Evolutionary conservation across 176 grass and related monocot genomes (phyloP), one percentile per base, ranked within the genome.

Genomic region (Rhynchospora pubera): DNA sequence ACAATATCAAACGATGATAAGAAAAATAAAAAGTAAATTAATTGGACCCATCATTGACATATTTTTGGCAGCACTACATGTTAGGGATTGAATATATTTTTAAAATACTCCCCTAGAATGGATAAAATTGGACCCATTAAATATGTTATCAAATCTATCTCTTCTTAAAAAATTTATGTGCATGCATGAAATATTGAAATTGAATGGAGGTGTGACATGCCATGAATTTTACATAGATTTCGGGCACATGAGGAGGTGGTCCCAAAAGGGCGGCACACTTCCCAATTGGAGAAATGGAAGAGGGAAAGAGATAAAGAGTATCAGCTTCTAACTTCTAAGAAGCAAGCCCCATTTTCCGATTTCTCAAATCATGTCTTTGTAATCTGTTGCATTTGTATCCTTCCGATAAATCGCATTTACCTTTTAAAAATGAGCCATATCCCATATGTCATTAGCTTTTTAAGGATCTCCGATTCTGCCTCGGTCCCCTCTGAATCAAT

Each of bases 261-360:
- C 69, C 69, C 13, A 14, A 74, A 74, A 26, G 46, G 24, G 21
- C 13, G 69, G 69, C 69, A 74, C 43, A 7, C 19, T 50, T 52
- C 69, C 69, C 45, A 74, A 50, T 74, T 10, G 44, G 69, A 70
- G 66, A 70, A 44, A 70, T 70, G 66, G 15, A 67, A 43, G 12
- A 42, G 6, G 6, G 7, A 52, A 43, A 34, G 65, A 19, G 68
- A 43, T 57, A 1, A 1, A 18, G 64, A 32, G n/a, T 51, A 23
- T 44, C 45, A 73, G 69, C 19, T 72, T 72, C n/a, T n/a, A n/a
- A n/a, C 19, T 72, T 72, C 68, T 72, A 50, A 48, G 68, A 50
- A 48, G 18, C 43, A 21, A 72, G n/a, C 23, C 22, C 48, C 45
- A 52, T 28, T 28, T 76, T 19, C 46, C 21, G 6, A 73, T 50